phyloP scores from a whole-genome alignment of 306 rosid species.

The Quercus variabilis region DNA sequence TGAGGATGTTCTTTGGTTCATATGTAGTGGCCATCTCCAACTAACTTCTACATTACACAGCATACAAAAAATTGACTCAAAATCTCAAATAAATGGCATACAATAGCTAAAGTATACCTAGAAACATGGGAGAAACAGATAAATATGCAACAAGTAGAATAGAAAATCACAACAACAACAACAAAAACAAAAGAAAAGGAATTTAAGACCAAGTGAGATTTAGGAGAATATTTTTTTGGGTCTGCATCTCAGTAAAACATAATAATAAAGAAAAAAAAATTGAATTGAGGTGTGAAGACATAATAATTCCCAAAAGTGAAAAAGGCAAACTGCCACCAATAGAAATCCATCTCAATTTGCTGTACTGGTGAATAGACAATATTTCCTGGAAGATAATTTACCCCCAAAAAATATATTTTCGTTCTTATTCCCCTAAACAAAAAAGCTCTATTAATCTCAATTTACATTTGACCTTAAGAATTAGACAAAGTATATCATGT shows the following conservation, averaged over 20 bases:
- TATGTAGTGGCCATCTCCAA: constrained; percentile 32
- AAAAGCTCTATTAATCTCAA: neutral
- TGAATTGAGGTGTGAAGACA: too few relatives aligned
- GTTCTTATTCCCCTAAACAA: neutral
- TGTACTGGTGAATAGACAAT: neutral
- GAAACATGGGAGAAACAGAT: neutral
- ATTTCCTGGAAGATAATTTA: neutral
- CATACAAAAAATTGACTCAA: neutral
- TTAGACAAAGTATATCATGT: neutral
- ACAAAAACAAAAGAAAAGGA: neutral
- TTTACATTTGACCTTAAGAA: neutral
- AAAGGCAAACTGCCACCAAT: neutral
- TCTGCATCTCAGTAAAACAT: neutral
- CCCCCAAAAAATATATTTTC: neutral
- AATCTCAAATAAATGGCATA: neutral
- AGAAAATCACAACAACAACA: neutral
- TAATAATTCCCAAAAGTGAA: too few relatives aligned
- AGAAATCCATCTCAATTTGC: neutral
- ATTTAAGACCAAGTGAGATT: neutral
- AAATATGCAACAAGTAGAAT: neutral
- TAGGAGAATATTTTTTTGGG: neutral
- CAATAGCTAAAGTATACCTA: neutral
- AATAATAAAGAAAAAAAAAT: too few relatives aligned
- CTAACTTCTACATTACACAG: constrained; percentile 20
- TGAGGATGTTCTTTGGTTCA: constrained; percentile 54